Evolutionary conservation across 1,139 yeast species (phyloP).

Genomic region (Magnusiomyces starmeri): DNA sequence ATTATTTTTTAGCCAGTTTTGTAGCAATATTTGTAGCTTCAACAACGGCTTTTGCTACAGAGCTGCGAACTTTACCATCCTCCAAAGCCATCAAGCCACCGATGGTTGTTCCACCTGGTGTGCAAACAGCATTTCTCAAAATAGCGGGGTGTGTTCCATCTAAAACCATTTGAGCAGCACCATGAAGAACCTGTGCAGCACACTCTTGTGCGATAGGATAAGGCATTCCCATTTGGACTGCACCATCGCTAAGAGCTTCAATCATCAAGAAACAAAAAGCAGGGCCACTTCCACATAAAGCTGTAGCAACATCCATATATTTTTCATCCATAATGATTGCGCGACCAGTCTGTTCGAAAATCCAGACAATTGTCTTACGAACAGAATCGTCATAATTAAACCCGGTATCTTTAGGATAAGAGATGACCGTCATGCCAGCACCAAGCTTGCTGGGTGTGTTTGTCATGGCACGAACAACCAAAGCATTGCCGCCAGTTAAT

Average conservation of each 20-base stretch:
- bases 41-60: slow-evolving; percentile 80
- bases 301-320: slow-evolving; percentile 94
- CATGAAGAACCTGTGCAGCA: slow-evolving; percentile 94
- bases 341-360: slow-evolving; percentile 51
- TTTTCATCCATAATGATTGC: slow-evolving; percentile 46
- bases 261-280: slow-evolving; percentile 86
- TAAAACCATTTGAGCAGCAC: slow-evolving; percentile 88
- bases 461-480: slow-evolving; percentile 90
- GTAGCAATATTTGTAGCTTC: slow-evolving; percentile 85
- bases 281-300: slow-evolving; percentile 94
- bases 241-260: slow-evolving; percentile 92
- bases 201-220: slow-evolving; percentile 74
- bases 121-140: slow-evolving; percentile 80
- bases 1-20: slow-evolving; percentile 47
- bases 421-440: slow-evolving; percentile 85
- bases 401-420: slow-evolving; percentile 27
- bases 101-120: slow-evolving; percentile 98
- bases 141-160: slow-evolving; percentile 84
- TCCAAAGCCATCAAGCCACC: slow-evolving; percentile 92
- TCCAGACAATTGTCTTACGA: slow-evolving; percentile 48
- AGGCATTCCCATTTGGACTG: slow-evolving; percentile 91
- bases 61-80: slow-evolving; percentile 81
- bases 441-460: slow-evolving; percentile 92
- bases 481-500: slow-evolving; percentile 39
- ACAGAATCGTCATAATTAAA: slow-evolving; percentile 43